These are phyloP conservation scores for Aspergillus unguis DNA, from an alignment of 2,329 filamentous ascomycete genomes.

Conservation along the genomic window DNA sequence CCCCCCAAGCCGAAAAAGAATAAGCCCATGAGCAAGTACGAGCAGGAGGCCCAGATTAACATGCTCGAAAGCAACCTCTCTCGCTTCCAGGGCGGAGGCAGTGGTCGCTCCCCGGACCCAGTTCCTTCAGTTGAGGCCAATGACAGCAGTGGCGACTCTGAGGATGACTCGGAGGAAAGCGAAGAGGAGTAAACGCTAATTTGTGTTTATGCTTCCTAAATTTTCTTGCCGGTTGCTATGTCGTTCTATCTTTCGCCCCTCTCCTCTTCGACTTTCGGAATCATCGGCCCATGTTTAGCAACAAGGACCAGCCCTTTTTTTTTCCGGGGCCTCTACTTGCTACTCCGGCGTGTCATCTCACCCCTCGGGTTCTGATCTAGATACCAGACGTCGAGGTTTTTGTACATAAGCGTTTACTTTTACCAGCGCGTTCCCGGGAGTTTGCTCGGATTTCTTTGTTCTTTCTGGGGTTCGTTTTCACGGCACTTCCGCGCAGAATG, in stretches of 20 bases:
- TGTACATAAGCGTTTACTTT: conserved; percentile 22
- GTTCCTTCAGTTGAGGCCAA: conserved; percentile 43
- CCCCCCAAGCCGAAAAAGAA: conserved; percentile 49
- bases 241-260: background rate
- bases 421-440: conserved; percentile 3
- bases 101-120: conserved; percentile 42
- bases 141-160: conserved; percentile 47
- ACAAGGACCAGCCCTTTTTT: background rate
- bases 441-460: conserved; percentile 4
- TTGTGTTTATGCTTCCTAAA: no score
- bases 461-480: conserved; percentile 5
- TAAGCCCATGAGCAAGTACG: conserved; percentile 51
- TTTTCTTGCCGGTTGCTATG: background rate
- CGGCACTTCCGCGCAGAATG: conserved; percentile 8
- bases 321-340: background rate
- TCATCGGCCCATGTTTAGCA: background rate
- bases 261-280: background rate
- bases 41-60: conserved; percentile 51
- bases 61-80: conserved; percentile 47
- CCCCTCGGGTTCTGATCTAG: conserved; percentile 10
- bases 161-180: conserved; percentile 49
- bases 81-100: conserved; percentile 44
- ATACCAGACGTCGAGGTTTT: conserved; percentile 15
- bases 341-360: conserved; percentile 6
- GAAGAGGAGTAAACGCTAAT: conserved; percentile 44